A percentile compares a stretch with the other conserved stretches of the same genome.
These are phyloP conservation scores for Microcyclosporella mali DNA, from an alignment of 2,329 filamentous ascomycete species.

Conservation along the genomic window DNA sequence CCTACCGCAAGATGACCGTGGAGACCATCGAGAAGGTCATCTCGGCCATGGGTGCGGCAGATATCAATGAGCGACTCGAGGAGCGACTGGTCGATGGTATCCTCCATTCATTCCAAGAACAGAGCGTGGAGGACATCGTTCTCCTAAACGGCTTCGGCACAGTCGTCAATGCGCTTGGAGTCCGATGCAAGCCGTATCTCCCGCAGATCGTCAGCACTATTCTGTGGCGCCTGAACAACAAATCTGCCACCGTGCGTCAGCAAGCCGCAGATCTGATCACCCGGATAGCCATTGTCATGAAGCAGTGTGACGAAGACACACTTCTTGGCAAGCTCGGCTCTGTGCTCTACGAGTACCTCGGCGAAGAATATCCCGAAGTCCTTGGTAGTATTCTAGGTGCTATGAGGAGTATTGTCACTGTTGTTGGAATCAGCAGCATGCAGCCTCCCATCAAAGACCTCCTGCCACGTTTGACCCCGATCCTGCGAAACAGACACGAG, in stretches of 20 bases:
- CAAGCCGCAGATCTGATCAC: conserved; percentile 96
- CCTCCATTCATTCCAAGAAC: conserved; percentile 93
- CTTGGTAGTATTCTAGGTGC: conserved; percentile 93
- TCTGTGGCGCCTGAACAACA: conserved; percentile 95
- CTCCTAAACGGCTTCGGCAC: conserved; percentile 98
- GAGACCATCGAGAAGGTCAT: conserved; percentile 97
- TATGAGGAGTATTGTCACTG: conserved; percentile 90
- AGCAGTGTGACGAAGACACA: conserved; percentile 92
- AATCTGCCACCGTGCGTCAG: conserved; percentile 91
- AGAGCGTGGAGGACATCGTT: conserved; percentile 90
- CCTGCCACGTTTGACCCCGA: conserved; percentile 90
- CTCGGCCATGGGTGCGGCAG: conserved; percentile 83
- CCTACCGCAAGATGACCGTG: conserved; percentile 98
- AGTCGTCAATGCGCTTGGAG: conserved; percentile 89
- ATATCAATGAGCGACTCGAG: conserved; percentile 86
- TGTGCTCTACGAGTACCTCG: conserved; percentile 94
- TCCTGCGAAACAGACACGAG: conserved; percentile 94
- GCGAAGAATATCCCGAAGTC: conserved; percentile 97
- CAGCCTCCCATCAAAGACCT: conserved; percentile 96
- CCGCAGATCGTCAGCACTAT: conserved; percentile 97
- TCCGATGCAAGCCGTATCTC: conserved; percentile 90
- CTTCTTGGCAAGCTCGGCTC: conserved; percentile 92
- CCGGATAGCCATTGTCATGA: conserved; percentile 97
- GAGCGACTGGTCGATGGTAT: conserved; percentile 94
- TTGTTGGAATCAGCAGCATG: conserved; percentile 97